These are phyloP conservation scores for Pestalotiopsis sp. DNA, from an alignment of 2,329 filamentous ascomycete genomes.

Conservation along the genomic window DNA sequence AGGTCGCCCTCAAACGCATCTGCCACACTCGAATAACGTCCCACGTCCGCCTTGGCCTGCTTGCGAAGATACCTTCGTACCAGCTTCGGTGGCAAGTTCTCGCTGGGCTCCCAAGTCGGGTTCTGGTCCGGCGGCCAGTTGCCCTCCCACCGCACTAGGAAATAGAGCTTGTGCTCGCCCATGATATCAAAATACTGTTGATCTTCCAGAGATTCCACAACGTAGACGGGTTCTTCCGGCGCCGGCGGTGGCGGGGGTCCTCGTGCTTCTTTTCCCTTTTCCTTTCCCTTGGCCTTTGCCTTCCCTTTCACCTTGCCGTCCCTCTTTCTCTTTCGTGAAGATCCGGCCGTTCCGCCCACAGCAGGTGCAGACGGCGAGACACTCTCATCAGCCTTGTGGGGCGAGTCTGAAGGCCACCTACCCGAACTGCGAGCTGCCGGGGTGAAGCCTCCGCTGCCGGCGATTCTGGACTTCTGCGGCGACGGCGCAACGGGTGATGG, in stretches of 20 bases:
- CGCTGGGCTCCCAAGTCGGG: conserved; percentile 58
- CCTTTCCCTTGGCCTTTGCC: conserved; percentile 15
- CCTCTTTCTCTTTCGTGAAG: conserved; percentile 11
- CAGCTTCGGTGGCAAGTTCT: conserved; percentile 44
- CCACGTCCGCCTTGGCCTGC: neutral
- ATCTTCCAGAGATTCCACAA: conserved; percentile 46
- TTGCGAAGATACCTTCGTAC: conserved; percentile 39
- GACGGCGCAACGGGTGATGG: neutral
- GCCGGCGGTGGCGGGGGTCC: conserved; percentile 23
- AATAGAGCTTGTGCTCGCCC: conserved; percentile 39
- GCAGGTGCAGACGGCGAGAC: neutral
- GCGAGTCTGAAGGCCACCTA: conserved; percentile 13
- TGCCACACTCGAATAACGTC: conserved; percentile 30
- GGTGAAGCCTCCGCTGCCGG: conserved; percentile 23
- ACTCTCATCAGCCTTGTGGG: neutral
- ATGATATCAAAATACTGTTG: conserved; percentile 38
- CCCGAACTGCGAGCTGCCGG: conserved; percentile 24
- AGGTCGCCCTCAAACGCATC: conserved; percentile 32
- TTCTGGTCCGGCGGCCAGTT: conserved; percentile 57
- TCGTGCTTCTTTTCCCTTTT: neutral
- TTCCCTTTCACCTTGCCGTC: neutral
- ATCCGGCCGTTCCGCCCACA: neutral
- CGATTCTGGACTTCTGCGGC: neutral
- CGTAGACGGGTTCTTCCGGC: conserved; percentile 33
- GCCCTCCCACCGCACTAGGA: conserved; percentile 56